Evolutionary conservation across 139 green algal species (phyloP).

Genomic region (Closterium sp.): DNA sequence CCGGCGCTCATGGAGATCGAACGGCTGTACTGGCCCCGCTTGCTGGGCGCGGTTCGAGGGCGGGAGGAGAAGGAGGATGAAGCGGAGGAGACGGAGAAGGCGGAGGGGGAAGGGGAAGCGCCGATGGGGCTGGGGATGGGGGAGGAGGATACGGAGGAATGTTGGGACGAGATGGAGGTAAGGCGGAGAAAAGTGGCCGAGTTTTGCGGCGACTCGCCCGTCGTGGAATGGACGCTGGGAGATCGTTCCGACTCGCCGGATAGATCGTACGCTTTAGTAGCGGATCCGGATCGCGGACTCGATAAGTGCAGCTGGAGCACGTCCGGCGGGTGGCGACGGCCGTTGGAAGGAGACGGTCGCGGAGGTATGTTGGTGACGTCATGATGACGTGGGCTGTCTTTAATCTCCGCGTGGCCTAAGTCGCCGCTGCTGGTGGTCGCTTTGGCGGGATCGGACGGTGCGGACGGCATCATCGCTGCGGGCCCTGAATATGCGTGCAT

Average conservation of each 20-base stretch:
- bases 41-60: neutral
- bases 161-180: neutral
- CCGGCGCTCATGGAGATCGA: neutral
- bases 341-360: neutral
- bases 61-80: neutral
- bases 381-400: neutral
- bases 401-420: neutral
- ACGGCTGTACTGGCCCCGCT: neutral
- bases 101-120: neutral
- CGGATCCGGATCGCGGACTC: neutral
- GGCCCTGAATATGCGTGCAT: neutral
- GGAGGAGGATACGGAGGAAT: neutral
- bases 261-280: neutral
- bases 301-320: neutral
- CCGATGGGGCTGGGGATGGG: neutral
- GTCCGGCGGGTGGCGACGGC: neutral
- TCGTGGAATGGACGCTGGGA: neutral
- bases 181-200: neutral
- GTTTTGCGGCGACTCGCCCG: neutral
- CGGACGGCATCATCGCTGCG: neutral
- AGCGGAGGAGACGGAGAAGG: neutral
- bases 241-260: neutral
- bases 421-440: neutral
- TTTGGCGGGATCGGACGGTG: neutral
- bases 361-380: neutral